These are phyloP conservation scores for Phytophthora meadii DNA, from an alignment of 352 stramenopile genomes.

Conservation along the genomic window DNA sequence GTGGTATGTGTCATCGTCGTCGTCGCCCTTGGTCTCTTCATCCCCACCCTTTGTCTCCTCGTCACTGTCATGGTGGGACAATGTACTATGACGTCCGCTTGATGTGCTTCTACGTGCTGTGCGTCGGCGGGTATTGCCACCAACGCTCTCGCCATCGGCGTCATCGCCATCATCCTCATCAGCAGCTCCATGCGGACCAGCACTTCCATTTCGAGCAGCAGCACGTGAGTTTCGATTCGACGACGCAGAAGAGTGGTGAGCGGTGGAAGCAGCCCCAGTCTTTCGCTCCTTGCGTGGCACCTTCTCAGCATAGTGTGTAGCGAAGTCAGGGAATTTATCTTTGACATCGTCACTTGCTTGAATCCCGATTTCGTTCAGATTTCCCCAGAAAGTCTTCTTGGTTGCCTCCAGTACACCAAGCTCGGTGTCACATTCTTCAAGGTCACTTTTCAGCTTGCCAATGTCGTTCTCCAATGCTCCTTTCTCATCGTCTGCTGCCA, in stretches of 20 bases:
- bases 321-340: constrained; percentile 59
- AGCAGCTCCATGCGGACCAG: constrained; percentile 19
- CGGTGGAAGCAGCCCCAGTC: neutral
- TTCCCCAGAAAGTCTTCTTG: constrained; percentile 44
- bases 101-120: constrained; percentile 41
- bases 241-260: constrained; percentile 14
- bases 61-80: constrained; percentile 32
- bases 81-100: constrained; percentile 31
- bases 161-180: constrained; percentile 22
- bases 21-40: constrained; percentile 21
- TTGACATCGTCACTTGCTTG: constrained; percentile 53
- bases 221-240: constrained; percentile 27
- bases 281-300: constrained; percentile 43
- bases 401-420: constrained; percentile 70
- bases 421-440: constrained; percentile 63
- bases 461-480: constrained; percentile 43
- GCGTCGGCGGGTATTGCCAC: constrained; percentile 22
- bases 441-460: constrained; percentile 26
- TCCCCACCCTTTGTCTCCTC: constrained; percentile 36
- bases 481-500: constrained; percentile 49
- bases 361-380: constrained; percentile 48
- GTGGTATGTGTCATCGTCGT: constrained; percentile 7
- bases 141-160: constrained; percentile 24
- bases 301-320: constrained; percentile 46
- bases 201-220: constrained; percentile 12